Percentiles rank a stretch among this genome's conserved stretches.
Evolutionary conservation across 345 rosid species (phyloP).

Genomic region (Salix brachista): DNA sequence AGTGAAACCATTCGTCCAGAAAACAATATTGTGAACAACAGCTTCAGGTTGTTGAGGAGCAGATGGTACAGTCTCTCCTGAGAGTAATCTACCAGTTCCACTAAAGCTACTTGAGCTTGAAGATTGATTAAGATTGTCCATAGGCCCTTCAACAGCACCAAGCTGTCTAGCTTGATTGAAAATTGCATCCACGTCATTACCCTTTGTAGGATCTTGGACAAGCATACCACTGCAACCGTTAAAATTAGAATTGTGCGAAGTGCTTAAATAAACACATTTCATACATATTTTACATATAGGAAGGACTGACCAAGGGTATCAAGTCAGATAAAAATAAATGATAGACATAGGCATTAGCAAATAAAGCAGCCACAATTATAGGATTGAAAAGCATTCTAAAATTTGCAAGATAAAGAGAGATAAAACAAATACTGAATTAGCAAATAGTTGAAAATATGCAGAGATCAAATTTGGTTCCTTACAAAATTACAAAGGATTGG

Average conservation of each 20-base stretch:
- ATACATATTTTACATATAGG: neutral
- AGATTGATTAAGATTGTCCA: constrained; percentile 53
- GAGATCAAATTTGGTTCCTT: neutral
- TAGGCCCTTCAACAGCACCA: constrained; percentile 87
- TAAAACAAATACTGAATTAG: neutral
- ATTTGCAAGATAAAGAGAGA: too few species aligned
- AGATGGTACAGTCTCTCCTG: constrained; percentile 72
- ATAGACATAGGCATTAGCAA: neutral
- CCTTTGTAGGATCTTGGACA: constrained; percentile 84
- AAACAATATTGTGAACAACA: constrained; percentile 67
- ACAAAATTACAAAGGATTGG: neutral
- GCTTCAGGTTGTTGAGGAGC: constrained; percentile 78
- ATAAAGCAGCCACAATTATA: neutral
- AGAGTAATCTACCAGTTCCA: constrained; percentile 80
- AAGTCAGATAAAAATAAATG: neutral
- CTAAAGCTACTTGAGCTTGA: constrained; percentile 80
- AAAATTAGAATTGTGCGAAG: neutral
- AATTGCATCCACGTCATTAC: constrained; percentile 82
- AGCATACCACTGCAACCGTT: constrained; percentile 76
- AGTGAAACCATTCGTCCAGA: constrained; percentile 91
- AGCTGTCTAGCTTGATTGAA: constrained; percentile 82
- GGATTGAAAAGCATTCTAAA: neutral
- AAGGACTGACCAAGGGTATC: constrained; percentile 1
- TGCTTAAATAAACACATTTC: neutral
- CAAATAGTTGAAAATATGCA: neutral